phyloP scores from a whole-genome alignment of 495 filamentous ascomycete genomes.

The Aspergillus bridgeri region DNA sequence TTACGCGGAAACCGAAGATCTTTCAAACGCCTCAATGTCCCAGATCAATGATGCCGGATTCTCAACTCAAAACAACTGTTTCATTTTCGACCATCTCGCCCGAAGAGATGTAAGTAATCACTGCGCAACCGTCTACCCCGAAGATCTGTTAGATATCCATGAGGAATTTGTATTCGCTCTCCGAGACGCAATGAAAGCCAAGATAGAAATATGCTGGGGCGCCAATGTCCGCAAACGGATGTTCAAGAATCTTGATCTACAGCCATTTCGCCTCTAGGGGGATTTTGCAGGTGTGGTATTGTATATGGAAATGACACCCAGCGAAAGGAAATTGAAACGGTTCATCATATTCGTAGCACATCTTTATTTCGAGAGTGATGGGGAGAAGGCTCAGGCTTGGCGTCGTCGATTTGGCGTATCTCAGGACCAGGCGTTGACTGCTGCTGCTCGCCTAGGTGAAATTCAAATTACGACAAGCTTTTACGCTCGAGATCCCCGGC shows the following conservation, averaged over 20 bases:
- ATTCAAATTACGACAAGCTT: not conserved
- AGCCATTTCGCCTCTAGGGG: not conserved
- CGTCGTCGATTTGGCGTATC: not conserved
- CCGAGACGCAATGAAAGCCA: not conserved
- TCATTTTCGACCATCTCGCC: not conserved
- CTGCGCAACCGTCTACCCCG: not conserved
- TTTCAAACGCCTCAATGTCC: not conserved
- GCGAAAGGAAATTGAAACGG: not conserved
- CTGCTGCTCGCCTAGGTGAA: not conserved
- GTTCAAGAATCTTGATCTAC: not conserved
- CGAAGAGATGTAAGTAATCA: not conserved
- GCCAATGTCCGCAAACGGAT: not conserved
- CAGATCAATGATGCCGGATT: not conserved
- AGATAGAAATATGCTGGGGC: slow-evolving; percentile 5
- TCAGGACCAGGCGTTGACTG: not conserved
- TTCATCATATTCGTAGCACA: not conserved
- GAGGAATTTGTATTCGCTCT: not conserved
- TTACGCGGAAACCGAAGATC: not conserved
- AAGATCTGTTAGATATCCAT: not conserved
- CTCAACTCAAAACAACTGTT: not conserved
- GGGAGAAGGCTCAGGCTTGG: not conserved
- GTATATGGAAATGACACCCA: not conserved
- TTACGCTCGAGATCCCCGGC: not conserved
- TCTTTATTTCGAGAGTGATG: not conserved
- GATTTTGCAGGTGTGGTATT: not conserved